Evolutionary conservation across 192 early-diverging fungal genomes (phyloP).

Genomic region (Chytriomyces confervae): DNA sequence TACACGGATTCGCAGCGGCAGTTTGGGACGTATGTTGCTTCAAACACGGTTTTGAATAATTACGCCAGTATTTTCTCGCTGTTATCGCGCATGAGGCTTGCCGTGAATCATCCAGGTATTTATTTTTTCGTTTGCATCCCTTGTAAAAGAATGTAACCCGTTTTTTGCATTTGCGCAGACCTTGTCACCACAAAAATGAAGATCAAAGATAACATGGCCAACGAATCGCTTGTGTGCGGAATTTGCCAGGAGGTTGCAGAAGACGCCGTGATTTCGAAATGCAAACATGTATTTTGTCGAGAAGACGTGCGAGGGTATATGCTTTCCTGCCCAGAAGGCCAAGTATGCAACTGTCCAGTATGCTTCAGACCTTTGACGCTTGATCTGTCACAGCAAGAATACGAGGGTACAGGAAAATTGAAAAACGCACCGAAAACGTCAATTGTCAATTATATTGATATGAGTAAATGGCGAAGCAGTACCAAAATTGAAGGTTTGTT

Average conservation of each 20-base stretch:
- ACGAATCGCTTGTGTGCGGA: constrained; percentile 80
- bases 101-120: constrained; percentile 82
- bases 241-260: constrained; percentile 88
- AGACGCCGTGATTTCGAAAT: constrained; percentile 81
- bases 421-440: constrained; percentile 59
- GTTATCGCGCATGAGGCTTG: constrained; percentile 85
- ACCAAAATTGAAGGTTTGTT: constrained; percentile 83
- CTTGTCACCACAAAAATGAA: constrained; percentile 49
- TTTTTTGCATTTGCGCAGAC: constrained; percentile 18
- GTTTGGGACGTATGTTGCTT: constrained; percentile 81
- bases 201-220: constrained; percentile 43
- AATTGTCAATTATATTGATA: constrained; percentile 93
- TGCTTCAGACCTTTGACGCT: constrained; percentile 80
- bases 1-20: constrained; percentile 69
- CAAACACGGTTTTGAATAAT: constrained; percentile 86
- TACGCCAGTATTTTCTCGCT: constrained; percentile 94
- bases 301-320: constrained; percentile 71
- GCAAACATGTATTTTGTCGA: constrained; percentile 92
- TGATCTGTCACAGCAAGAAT: constrained; percentile 67
- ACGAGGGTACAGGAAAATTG: constrained; percentile 41
- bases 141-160: constrained; percentile 2
- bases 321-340: constrained; percentile 40
- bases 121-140: not conserved
- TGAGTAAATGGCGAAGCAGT: constrained; percentile 83
- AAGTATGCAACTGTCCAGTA: constrained; percentile 70